phyloP scores from a whole-genome alignment of 352 stramenopile genomes.

The Phytopythium cucurbitacearum region DNA sequence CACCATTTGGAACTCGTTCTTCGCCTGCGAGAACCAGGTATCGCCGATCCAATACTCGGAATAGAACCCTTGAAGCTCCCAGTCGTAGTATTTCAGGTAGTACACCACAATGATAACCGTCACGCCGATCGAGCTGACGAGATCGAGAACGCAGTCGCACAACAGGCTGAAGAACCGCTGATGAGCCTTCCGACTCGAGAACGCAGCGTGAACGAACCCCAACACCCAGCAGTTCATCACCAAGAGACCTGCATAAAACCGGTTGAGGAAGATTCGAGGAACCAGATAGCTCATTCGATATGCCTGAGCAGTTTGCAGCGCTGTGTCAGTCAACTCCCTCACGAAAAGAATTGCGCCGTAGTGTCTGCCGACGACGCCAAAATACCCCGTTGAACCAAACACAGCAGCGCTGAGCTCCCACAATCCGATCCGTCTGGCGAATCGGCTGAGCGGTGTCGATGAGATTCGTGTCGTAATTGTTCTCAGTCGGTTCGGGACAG shows the following conservation, averaged over 20 bases:
- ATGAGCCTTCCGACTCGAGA: constrained; percentile 6
- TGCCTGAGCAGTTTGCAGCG: constrained; percentile 25
- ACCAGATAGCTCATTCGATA: constrained; percentile 29
- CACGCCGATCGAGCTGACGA: constrained; percentile 21
- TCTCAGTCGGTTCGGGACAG: too few species aligned
- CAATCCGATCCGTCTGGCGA: neutral
- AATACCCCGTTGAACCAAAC: neutral
- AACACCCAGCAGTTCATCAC: constrained; percentile 24
- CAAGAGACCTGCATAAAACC: constrained; percentile 18
- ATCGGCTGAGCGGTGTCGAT: too few species aligned
- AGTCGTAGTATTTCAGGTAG: constrained; percentile 20
- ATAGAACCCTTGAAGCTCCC: constrained; percentile 10
- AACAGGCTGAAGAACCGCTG: constrained; percentile 26
- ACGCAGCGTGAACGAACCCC: constrained; percentile 13
- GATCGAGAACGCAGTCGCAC: constrained; percentile 22
- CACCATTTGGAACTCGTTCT: constrained; percentile 29
- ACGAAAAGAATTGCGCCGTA: constrained; percentile 13
- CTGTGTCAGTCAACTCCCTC: constrained; percentile 19
- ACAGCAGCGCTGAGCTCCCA: neutral
- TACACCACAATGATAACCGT: constrained; percentile 12
- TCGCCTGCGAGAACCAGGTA: constrained; percentile 12
- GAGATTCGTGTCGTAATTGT: too few species aligned
- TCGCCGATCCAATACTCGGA: constrained; percentile 25
- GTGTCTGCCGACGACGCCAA: constrained; percentile 19
- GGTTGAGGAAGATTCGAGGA: constrained; percentile 14